Conservation (phyloP, 2,329 filamentous ascomycete species). For the Ascochyta pisi region DNA sequence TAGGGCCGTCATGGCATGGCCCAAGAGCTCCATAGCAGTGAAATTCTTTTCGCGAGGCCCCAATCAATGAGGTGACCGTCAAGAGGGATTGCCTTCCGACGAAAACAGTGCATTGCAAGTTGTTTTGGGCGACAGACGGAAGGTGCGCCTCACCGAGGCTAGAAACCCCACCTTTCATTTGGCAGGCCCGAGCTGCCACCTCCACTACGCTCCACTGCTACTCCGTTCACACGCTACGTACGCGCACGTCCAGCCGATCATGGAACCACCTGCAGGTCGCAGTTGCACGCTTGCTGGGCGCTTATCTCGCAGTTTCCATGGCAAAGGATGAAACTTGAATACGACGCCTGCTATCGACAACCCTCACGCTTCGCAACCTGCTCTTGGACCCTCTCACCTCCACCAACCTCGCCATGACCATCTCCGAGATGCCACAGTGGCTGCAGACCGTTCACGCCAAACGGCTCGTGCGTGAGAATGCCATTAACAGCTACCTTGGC, state of each 20-base stretch:
- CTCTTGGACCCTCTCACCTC: neutral
- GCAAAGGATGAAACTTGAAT: neutral
- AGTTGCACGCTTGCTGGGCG: neutral
- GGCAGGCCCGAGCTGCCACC: neutral
- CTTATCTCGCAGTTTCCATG: neutral
- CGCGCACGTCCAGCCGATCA: constrained; percentile 1
- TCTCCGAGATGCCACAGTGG: constrained; percentile 31
- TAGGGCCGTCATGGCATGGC: constrained; percentile 16
- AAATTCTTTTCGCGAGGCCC: constrained; percentile 23
- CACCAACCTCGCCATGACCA: constrained; percentile 23
- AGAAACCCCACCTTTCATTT: constrained; percentile 35
- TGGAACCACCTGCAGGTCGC: neutral
- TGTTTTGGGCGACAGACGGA: constrained; percentile 25
- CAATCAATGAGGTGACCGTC: constrained; percentile 35
- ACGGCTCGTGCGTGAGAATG: constrained; percentile 32
- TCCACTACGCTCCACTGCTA: constrained; percentile 1
- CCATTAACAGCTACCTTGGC: constrained; percentile 32
- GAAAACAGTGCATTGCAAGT: constrained; percentile 13
- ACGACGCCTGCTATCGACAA: neutral
- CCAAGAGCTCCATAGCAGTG: constrained; percentile 13
- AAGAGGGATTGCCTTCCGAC: constrained; percentile 22
- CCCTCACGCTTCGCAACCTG: neutral
- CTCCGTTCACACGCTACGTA: neutral
- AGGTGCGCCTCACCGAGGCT: constrained; percentile 20
- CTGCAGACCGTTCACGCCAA: constrained; percentile 35